Percentiles rank a stretch among this genome's conserved stretches.
Evolutionary conservation across 73 alveolate species (phyloP).

Genomic region (Paramecium tetraurelia): DNA sequence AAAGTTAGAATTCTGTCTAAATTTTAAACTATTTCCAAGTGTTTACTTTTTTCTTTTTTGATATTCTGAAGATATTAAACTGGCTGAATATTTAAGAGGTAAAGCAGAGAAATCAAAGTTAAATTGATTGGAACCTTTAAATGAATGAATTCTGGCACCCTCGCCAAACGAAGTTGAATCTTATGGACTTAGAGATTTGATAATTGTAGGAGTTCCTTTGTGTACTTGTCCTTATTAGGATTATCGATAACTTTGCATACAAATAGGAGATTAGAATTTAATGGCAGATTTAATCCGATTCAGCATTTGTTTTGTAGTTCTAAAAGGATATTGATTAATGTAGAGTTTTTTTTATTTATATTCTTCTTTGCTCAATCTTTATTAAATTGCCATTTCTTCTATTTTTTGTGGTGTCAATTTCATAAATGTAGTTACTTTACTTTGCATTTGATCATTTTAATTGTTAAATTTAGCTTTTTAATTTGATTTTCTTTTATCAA

Average conservation of each 20-base stretch:
- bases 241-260: neutral
- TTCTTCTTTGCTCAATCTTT: neutral
- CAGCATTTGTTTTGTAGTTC: neutral
- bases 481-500: neutral
- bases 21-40: neutral
- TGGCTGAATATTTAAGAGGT: constrained; percentile 10
- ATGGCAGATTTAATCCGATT: constrained; percentile 4
- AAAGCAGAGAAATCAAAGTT: neutral
- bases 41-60: neutral
- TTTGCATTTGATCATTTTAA: neutral
- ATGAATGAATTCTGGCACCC: neutral
- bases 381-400: constrained; percentile 35
- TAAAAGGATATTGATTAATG: neutral
- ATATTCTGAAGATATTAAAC: neutral
- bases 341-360: neutral
- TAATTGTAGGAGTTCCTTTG: neutral
- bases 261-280: neutral
- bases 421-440: neutral
- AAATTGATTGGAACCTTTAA: neutral
- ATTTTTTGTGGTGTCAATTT: constrained; percentile 25
- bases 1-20: neutral
- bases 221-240: neutral
- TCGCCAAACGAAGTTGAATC: neutral
- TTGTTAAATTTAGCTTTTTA: neutral
- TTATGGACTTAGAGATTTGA: neutral